Evolutionary conservation across 805 yeast genomes (phyloP), one percentile per base, ranked within the genome.

Genomic region (Pichia phayaonensis): DNA sequence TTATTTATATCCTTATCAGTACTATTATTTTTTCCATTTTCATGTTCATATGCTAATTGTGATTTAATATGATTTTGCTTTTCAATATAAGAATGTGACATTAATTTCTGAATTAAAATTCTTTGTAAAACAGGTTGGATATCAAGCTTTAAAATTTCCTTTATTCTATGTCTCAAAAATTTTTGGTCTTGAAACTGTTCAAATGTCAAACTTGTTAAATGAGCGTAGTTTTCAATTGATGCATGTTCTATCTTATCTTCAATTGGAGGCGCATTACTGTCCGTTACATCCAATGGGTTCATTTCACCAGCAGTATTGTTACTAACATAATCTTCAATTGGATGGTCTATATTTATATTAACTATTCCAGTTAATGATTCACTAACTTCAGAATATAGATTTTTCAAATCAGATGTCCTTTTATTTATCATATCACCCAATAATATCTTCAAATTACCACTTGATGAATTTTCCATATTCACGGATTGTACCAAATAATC

Each of bases 51-150:
- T 1, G 36, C 22, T 8, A 40, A 13, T 23, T 49, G 39, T n/a
- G 18, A 27, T 20, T 56, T 53, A 22, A 57, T 54, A 48, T 55
- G 56, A 42, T 57, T 66, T 45, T 64, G 63, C 54, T 75, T 78
- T 52, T 76, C 78, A 52, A 77, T 74, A 53, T 79, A 80, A 43
- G 85, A 79, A 8, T 84, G 80, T 77, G 84, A 81, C 89, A 83
- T 83, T 48, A 84, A 66, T 53, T 76, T 72, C 42, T 85, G 86
- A 18, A 82, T 79, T 51, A 83, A 59, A 58, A 68, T 70, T 51
- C 77, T 71, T 55, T 77, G 73, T 64, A 72, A 70, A 36, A 61
- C 52, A 48, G 79, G 77, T 27, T 65, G 59, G 39, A 79, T 55
- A 40, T 62, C 61, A 47, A 73, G 61, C 3, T 61, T 59, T 46